Base-by-base conservation (phyloP, 371 early-diverging fungal genomes). In the Phascolomyces articulosus region DNA sequence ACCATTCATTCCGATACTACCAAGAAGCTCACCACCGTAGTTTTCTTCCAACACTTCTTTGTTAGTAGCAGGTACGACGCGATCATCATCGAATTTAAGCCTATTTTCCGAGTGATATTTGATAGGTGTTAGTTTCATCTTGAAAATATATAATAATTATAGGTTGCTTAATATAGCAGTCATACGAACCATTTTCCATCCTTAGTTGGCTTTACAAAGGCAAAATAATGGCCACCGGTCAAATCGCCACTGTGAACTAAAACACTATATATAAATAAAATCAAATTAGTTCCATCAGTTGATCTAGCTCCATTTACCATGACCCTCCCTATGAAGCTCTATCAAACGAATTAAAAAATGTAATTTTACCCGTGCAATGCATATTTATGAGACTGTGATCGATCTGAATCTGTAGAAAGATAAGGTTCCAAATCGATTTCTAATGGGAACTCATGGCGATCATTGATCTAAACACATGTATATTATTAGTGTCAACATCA, bases 171-270 rank as follows among this genome's bases (percentile, higher is more conserved):
- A n/a, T n/a, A n/a, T n/a, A n/a, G n/a, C 18, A 16, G 18, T n/a
- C 11, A 21, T n/a, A 67, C 66, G 58, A 62, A 79, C 97, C 97
- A 95, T 67, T 85, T 87, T 58, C 91, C 90, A 51, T 92, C 86
- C 38, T 84, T 78, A 62, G 85, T 85, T 15, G 98, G 95, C 60
- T 90, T 88, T 69, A 98, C 72, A 63, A 96, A 82, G 4, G 96
- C 96, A 85, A 94, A 97, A 76, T 99, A 99, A 83, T 99, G 99
- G 1, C 99, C 99, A 63, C 96, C 95, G 69, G 93, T 87, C 27
- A 95, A 71, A 72, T 96, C 97, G 49, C 99, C 99, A 66, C 91
- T 91, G 72, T 99, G 99, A 13, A 99, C 99, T 51, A 99, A 84
- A 0, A 99, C 99, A 62, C 96, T 89, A 72, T 20, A 63, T 40